These are phyloP conservation scores for Claviceps pusilla DNA, from an alignment of 2,329 filamentous ascomycete genomes.

Conservation along the genomic window DNA sequence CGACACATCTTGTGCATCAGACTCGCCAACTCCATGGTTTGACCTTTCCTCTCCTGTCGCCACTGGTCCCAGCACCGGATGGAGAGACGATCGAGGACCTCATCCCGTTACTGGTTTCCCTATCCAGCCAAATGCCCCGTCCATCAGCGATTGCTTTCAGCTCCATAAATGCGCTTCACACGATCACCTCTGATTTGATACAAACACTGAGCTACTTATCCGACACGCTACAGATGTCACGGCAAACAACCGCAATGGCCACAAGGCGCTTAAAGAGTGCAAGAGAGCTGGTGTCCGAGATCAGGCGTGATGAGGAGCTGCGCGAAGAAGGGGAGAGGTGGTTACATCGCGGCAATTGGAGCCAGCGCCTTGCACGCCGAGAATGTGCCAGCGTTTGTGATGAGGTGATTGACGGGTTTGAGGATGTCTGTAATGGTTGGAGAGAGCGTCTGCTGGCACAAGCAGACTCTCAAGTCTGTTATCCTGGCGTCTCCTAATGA, in stretches of 20 bases:
- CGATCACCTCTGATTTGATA: slow-evolving; percentile 57
- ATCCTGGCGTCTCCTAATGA: neutral
- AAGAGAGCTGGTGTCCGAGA: slow-evolving; percentile 72
- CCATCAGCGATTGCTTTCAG: slow-evolving; percentile 46
- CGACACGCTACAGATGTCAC: slow-evolving; percentile 86
- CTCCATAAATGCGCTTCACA: slow-evolving; percentile 53
- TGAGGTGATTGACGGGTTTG: slow-evolving; percentile 83
- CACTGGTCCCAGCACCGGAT: slow-evolving; percentile 47
- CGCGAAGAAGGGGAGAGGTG: slow-evolving; percentile 71
- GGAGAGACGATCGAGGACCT: slow-evolving; percentile 52
- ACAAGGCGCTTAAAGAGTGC: slow-evolving; percentile 65
- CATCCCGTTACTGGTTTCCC: slow-evolving; percentile 49
- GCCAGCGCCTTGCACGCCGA: slow-evolving; percentile 55
- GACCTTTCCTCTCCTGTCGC: slow-evolving; percentile 55
- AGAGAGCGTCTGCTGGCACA: slow-evolving; percentile 57
- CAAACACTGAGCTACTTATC: slow-evolving; percentile 73
- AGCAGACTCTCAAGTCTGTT: slow-evolving; percentile 33
- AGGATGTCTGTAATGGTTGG: slow-evolving; percentile 77
- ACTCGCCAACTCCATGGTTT: slow-evolving; percentile 61
- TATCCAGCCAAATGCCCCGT: slow-evolving; percentile 52
- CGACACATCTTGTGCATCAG: slow-evolving; percentile 61
- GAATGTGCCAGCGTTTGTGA: slow-evolving; percentile 74
- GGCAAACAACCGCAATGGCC: slow-evolving; percentile 72
- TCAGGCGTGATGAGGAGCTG: slow-evolving; percentile 67
- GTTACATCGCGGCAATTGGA: slow-evolving; percentile 72